phyloP scores from a whole-genome alignment of 2,329 filamentous ascomycete genomes.

The Blumeria graminis region DNA sequence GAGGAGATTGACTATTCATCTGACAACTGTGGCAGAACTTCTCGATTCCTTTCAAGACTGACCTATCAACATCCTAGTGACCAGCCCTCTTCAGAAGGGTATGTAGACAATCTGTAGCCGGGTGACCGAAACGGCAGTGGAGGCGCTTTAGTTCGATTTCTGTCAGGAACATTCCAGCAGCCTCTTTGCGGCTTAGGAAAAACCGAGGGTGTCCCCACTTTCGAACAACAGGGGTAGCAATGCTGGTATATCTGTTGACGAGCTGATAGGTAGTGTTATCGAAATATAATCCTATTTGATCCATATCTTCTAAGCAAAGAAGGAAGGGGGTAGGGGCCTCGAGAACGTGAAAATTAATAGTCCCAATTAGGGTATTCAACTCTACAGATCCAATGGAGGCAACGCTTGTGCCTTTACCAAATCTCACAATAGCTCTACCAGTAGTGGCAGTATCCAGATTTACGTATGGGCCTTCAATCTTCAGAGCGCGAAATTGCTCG shows the following conservation, averaged over 20 bases:
- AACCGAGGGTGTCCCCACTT: neutral
- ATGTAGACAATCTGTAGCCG: neutral
- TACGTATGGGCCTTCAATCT: neutral
- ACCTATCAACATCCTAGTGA: neutral
- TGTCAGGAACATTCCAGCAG: neutral
- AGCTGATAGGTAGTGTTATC: neutral
- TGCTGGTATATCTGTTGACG: neutral
- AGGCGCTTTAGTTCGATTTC: neutral
- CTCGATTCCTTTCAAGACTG: neutral
- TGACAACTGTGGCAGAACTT: neutral
- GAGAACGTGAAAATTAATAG: neutral
- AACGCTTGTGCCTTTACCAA: neutral
- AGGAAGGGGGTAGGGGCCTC: neutral
- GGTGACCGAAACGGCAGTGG: neutral
- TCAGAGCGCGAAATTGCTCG: neutral
- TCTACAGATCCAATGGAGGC: neutral
- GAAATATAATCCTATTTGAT: neutral
- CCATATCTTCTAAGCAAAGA: neutral
- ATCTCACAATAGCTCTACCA: neutral
- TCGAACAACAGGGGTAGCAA: neutral
- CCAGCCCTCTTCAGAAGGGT: neutral
- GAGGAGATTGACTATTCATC: neutral
- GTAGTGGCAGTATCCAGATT: neutral
- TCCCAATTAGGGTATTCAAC: neutral
- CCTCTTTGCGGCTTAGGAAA: neutral